These are phyloP conservation scores for Zizania palustris DNA, from an alignment of 202 grass and related monocot genomes.

Conservation along the genomic window DNA sequence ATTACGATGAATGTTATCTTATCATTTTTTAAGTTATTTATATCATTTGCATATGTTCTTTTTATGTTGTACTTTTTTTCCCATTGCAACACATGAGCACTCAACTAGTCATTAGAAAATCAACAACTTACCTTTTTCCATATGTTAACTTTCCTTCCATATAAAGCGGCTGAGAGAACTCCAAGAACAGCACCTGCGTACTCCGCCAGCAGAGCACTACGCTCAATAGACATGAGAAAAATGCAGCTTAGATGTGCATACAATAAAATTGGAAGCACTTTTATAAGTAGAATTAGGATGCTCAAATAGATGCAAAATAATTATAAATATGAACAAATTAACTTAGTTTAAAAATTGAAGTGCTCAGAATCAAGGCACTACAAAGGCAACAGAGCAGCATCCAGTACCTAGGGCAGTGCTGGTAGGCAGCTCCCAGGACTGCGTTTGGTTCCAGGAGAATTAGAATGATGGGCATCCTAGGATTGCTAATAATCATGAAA, in stretches of 20 bases:
- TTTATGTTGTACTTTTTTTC: no score
- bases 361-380: slow-evolving; percentile 1
- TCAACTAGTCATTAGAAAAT: background rate
- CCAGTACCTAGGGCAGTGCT: background rate
- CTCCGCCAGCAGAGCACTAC: slow-evolving; percentile 79
- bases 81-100: no score
- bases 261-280: background rate
- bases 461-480: no score
- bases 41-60: no score
- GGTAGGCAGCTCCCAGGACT: background rate
- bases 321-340: background rate
- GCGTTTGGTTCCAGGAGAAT: no score
- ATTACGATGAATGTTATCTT: no score
- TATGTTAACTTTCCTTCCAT: slow-evolving; percentile 82
- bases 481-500: no score
- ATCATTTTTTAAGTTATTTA: no score
- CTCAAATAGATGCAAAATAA: slow-evolving; percentile 7
- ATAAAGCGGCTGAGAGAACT: slow-evolving; percentile 91
- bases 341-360: background rate
- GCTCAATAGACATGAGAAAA: slow-evolving; percentile 50
- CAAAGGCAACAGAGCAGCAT: background rate
- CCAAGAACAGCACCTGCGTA: slow-evolving; percentile 97
- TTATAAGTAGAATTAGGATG: slow-evolving; percentile 29
- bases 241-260: slow-evolving; percentile 42
- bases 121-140: slow-evolving; percentile 75